Evolutionary conservation across 2,329 filamentous ascomycete genomes (phyloP).

Genomic region (Botryotinia narcissicola): DNA sequence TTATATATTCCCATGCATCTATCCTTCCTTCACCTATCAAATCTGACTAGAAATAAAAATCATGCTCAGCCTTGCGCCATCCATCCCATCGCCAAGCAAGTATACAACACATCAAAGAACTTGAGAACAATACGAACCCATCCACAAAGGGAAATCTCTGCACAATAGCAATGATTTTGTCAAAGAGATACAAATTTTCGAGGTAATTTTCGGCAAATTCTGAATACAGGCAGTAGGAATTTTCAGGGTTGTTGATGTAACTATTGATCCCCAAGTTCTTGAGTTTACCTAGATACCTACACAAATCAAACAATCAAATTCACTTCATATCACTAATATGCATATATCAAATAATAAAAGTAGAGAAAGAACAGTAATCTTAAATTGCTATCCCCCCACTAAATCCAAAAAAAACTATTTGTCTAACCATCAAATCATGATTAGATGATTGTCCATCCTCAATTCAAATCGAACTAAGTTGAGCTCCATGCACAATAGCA

Average conservation of each 20-base stretch:
- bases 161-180: background rate
- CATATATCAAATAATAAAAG: background rate
- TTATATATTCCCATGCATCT: background rate
- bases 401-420: conserved; percentile 6
- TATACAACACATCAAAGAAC: background rate
- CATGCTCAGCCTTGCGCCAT: background rate
- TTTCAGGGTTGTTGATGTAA: background rate
- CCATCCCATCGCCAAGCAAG: background rate
- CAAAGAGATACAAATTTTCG: background rate
- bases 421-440: background rate
- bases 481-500: conserved; percentile 15
- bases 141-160: background rate
- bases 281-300: no score
- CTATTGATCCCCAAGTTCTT: background rate
- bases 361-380: conserved; percentile 5
- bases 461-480: background rate
- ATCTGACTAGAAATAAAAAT: background rate
- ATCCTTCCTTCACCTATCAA: background rate
- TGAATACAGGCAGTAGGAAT: background rate
- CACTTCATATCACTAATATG: background rate
- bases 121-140: background rate
- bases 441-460: background rate
- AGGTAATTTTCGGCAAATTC: background rate
- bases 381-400: conserved; percentile 4
- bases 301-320: background rate